Evolutionary conservation across 768 basidiomycete species (phyloP).

Genomic region (Tulasnella sp.): DNA sequence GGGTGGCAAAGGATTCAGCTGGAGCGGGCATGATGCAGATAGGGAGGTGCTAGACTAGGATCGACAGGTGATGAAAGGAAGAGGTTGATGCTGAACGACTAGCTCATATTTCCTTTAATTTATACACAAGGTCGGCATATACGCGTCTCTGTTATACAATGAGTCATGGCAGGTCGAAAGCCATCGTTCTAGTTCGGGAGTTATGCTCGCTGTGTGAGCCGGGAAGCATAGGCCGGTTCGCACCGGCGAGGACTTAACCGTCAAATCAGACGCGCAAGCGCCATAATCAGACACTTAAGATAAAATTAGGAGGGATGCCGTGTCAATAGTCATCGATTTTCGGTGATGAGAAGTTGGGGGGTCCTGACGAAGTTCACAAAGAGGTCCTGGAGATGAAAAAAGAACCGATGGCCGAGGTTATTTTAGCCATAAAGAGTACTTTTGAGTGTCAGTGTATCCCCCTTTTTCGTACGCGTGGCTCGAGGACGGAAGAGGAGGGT

Average conservation of each 20-base stretch:
- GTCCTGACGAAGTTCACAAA: not conserved
- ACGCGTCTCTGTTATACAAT: not conserved
- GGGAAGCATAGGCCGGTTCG: not conserved
- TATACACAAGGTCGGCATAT: not conserved
- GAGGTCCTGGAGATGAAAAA: not conserved
- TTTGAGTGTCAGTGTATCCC: not conserved
- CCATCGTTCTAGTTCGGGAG: not conserved
- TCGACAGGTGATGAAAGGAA: not conserved
- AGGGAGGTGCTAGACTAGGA: not conserved
- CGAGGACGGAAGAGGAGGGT: not conserved
- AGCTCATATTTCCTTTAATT: not conserved
- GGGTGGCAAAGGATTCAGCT: conserved; percentile 9
- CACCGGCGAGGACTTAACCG: not conserved
- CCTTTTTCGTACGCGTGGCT: not conserved
- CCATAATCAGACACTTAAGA: not conserved
- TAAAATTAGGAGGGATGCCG: not conserved
- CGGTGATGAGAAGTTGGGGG: not conserved
- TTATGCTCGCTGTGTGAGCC: conserved; percentile 2
- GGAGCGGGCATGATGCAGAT: conserved; percentile 33
- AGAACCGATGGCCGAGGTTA: not conserved
- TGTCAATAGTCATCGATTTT: not conserved
- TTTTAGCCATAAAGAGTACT: not conserved
- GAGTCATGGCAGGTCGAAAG: not conserved
- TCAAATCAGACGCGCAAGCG: not conserved
- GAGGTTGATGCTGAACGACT: not conserved